phyloP scores from a whole-genome alignment of 2,329 filamentous ascomycete genomes.

The Penicillium digitatum region DNA sequence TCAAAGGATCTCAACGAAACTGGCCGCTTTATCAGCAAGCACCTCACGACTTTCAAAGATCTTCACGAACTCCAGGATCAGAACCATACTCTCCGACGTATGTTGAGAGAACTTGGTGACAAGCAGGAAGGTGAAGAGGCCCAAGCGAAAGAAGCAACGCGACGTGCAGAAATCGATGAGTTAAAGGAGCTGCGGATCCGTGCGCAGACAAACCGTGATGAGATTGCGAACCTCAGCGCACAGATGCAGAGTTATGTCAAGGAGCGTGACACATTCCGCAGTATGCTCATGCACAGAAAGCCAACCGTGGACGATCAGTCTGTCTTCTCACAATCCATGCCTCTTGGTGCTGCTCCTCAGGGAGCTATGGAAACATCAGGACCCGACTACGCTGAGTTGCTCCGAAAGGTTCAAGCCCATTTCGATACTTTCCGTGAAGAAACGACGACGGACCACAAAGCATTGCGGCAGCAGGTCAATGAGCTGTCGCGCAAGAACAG shows the following conservation, averaged over 20 bases:
- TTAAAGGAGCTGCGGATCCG: slow-evolving; percentile 69
- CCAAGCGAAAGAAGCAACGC: slow-evolving; percentile 54
- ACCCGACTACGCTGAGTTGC: slow-evolving; percentile 68
- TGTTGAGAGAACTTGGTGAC: slow-evolving; percentile 79
- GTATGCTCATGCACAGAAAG: slow-evolving; percentile 77
- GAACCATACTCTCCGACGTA: slow-evolving; percentile 76
- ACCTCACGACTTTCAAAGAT: slow-evolving; percentile 84
- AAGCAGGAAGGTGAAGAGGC: slow-evolving; percentile 91
- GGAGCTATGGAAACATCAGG: slow-evolving; percentile 47
- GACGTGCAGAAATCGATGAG: slow-evolving; percentile 60
- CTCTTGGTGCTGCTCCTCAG: slow-evolving; percentile 50
- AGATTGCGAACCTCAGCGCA: slow-evolving; percentile 74
- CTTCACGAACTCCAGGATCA: slow-evolving; percentile 80
- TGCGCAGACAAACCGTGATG: slow-evolving; percentile 75
- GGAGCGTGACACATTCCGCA: slow-evolving; percentile 95
- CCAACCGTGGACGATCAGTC: slow-evolving; percentile 58
- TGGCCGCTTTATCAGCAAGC: slow-evolving; percentile 81
- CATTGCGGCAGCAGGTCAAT: slow-evolving; percentile 80
- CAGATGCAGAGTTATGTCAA: slow-evolving; percentile 91
- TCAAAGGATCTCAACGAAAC: slow-evolving; percentile 76
- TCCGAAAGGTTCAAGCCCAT: slow-evolving; percentile 83
- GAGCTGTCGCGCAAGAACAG: slow-evolving; percentile 77
- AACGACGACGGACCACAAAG: slow-evolving; percentile 72
- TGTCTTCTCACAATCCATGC: slow-evolving; percentile 67
- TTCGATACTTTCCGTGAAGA: slow-evolving; percentile 89